These are phyloP conservation scores for Dentipellis fragilis DNA, from an alignment of 768 basidiomycete genomes.

Conservation along the genomic window DNA sequence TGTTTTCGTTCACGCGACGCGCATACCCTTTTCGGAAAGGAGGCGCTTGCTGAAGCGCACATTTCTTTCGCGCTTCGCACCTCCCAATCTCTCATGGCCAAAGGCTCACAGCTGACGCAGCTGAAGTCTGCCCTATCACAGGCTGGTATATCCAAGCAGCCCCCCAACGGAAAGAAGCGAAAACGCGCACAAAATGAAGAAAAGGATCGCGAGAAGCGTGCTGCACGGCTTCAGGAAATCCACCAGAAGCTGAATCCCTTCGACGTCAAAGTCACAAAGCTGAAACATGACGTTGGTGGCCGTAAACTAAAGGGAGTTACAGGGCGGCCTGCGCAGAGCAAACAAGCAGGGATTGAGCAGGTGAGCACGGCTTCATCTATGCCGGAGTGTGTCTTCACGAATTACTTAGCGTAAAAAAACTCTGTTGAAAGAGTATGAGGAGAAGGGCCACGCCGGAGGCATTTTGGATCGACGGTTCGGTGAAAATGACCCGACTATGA, in stretches of 20 bases:
- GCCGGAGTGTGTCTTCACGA: constrained; percentile 1
- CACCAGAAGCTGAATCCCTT: constrained; percentile 86
- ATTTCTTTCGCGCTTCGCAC: not conserved
- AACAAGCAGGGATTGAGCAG: constrained; percentile 85
- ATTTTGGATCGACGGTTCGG: constrained; percentile 93
- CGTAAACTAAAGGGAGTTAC: constrained; percentile 72
- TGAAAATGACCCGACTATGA: constrained; percentile 86
- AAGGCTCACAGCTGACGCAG: constrained; percentile 85
- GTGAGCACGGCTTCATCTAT: constrained; percentile 30
- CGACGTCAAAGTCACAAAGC: constrained; percentile 84
- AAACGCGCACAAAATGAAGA: constrained; percentile 52
- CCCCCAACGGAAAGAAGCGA: constrained; percentile 54
- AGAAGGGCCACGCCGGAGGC: constrained; percentile 74
- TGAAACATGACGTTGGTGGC: constrained; percentile 90
- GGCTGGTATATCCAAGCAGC: constrained; percentile 63
- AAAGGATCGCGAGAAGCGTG: constrained; percentile 74
- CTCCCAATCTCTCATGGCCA: constrained; percentile 38
- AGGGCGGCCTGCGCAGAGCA: constrained; percentile 81
- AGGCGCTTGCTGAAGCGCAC: not conserved
- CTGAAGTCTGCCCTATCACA: constrained; percentile 77
- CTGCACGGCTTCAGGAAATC: constrained; percentile 74
- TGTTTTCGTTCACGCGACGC: not conserved
- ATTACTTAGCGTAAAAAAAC: constrained; percentile 68
- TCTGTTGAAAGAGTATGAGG: constrained; percentile 79
- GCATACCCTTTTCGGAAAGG: too few species aligned